Evolutionary conservation across 108 stramenopile species (phyloP).

Genomic region (Fragilariopsis cylindrus): DNA sequence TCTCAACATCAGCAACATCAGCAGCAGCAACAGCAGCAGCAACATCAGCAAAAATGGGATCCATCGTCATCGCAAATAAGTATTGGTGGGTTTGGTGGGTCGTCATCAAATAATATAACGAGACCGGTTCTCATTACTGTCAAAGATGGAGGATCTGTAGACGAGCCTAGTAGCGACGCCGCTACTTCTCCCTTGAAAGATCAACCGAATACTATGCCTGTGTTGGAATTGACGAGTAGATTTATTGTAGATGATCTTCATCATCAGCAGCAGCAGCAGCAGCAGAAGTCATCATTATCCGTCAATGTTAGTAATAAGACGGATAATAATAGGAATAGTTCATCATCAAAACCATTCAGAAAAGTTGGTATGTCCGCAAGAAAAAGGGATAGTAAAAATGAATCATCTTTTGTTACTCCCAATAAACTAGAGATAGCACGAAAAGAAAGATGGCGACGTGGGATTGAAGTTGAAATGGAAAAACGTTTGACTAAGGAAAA

Average conservation of each 20-base stretch:
- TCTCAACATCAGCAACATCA: no score
- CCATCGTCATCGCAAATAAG: no score
- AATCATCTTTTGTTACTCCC: no score
- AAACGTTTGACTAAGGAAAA: neutral
- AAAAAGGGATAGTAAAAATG: no score
- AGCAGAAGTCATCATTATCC: neutral
- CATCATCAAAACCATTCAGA: no score
- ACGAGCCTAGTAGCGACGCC: neutral
- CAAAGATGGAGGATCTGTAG: constrained; percentile 8
- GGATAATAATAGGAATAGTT: no score
- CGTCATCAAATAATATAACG: neutral
- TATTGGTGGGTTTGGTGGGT: no score
- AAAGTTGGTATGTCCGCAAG: no score
- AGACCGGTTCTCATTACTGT: constrained; percentile 30
- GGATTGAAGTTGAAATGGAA: constrained; percentile 24
- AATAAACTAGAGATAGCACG: constrained; percentile 7
- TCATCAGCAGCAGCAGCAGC: neutral
- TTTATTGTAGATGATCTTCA: constrained; percentile 17
- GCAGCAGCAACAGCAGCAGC: no score
- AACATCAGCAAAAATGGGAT: no score
- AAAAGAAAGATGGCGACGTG: constrained; percentile 27
- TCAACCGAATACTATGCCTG: neutral
- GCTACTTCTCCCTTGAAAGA: no score
- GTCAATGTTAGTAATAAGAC: no score
- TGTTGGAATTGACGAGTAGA: neutral